These are phyloP conservation scores for Salix udensis DNA, from an alignment of 345 rosid species.

Conservation along the genomic window DNA sequence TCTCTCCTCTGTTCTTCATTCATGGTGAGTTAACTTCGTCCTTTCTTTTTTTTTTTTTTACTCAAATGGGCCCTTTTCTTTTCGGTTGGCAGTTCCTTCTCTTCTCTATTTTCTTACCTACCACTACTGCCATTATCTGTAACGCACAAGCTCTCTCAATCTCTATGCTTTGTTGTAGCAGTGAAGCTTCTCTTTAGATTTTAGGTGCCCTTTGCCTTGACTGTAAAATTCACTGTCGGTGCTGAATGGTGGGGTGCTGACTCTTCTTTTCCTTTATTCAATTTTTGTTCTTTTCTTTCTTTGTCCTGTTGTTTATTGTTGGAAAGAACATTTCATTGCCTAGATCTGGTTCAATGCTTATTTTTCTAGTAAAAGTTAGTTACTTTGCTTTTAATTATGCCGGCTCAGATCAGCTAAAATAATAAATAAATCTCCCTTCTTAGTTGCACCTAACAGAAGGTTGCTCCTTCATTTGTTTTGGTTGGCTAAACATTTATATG, in stretches of 20 bases:
- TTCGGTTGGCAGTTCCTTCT: background rate
- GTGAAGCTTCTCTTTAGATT: background rate
- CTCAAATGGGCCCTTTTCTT: background rate
- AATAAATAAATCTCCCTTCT: background rate
- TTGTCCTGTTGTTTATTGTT: background rate
- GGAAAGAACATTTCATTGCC: background rate
- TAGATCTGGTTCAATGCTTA: slow-evolving; percentile 10
- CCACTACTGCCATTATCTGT: background rate
- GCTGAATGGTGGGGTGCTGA: background rate
- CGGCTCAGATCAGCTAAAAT: background rate
- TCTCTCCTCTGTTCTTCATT: background rate
- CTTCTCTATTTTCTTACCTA: background rate
- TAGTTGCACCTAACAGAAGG: background rate
- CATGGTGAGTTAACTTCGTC: background rate
- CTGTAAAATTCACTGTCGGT: slow-evolving; percentile 4
- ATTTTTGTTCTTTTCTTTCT: background rate
- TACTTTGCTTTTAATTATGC: background rate
- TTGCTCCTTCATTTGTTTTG: background rate
- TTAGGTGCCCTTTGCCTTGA: background rate
- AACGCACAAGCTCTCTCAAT: background rate
- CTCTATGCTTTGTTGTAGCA: background rate
- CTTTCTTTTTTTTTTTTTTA: background rate
- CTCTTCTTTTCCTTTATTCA: background rate
- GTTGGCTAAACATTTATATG: background rate
- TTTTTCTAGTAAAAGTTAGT: background rate